Evolutionary conservation across 2,329 filamentous ascomycete genomes (phyloP), one percentile per base, ranked within the genome.

Genomic region (Claviceps sp.): DNA sequence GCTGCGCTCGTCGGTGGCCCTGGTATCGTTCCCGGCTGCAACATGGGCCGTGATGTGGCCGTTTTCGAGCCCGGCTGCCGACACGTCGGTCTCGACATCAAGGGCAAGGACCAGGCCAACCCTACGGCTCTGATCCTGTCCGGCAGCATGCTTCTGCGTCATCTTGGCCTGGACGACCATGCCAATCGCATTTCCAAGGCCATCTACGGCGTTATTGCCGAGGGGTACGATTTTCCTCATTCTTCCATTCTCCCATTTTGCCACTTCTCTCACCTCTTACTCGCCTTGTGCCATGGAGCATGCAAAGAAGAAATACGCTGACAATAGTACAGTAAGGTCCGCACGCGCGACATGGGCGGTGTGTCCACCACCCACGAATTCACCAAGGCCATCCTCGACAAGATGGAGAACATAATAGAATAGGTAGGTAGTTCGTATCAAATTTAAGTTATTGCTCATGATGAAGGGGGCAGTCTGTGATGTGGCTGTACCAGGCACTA

Each of bases 21-120:
- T 51, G 93, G 93, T 72, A 88, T 98, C 60, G 93, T 98, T 45
- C 93, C 93, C 55, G 93, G 93, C 64, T 96, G 90, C 82, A 98
- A 97, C 81, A 98, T 98, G 90, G 93, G 93, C 66, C 88, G 93
- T 61, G 90, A 98, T 60, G 88, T 97, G 53, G 93, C 93, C 62
- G 88, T 98, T 60, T 98, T 98, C 72, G 93, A 98, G 81, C 93
- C 93, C 55, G 93, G 93, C 59, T 98, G 93, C 84, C 86, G 93
- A 74, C 93, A 98, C 80, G 93, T 98, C 67, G 93, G 93, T 73
- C 85, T 98, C 48, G 93, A 98, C 71, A 98, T 98, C 76, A 90
- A 97, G 84, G 93, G 93, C 77, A 96, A 96, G 79, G 90, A 96
- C 73, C 89, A 97, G 77, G 93, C 93, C 60, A 98, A 98, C 81